phyloP scores from a whole-genome alignment of 208 protist genomes.

The Trypanosoma theileri region DNA sequence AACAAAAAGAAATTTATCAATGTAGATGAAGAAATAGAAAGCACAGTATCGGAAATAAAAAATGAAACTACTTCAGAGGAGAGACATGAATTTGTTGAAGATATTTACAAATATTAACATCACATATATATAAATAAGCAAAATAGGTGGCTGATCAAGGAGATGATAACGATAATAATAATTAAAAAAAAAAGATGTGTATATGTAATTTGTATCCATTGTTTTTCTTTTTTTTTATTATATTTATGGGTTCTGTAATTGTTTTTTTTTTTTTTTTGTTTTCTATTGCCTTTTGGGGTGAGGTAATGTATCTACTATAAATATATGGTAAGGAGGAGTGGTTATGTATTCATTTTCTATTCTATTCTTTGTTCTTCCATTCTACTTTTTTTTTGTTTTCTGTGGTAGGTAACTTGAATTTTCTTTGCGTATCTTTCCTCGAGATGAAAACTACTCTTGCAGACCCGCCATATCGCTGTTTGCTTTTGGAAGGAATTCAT shows the following conservation, averaged over 20 bases:
- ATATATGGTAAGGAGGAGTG: background rate
- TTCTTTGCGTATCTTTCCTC: background rate
- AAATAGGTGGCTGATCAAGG: no score
- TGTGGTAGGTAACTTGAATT: conserved; percentile 10
- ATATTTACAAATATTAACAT: background rate
- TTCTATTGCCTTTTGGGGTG: background rate
- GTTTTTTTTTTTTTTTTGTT: conserved; percentile 8
- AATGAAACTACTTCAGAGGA: conserved; percentile 15
- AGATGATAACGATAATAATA: background rate
- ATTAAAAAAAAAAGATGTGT: background rate
- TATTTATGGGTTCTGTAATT: conserved; percentile 10
- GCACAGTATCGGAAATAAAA: background rate
- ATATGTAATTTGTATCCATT: background rate
- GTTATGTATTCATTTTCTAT: background rate
- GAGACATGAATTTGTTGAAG: conserved; percentile 15
- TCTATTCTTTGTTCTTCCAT: background rate
- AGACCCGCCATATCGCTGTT: conserved; percentile 48
- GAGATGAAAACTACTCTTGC: conserved; percentile 39
- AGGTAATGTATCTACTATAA: background rate
- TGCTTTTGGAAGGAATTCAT: conserved; percentile 91
- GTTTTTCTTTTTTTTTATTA: conserved; percentile 2
- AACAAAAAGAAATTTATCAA: background rate
- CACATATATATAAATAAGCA: no score
- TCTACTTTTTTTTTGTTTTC: background rate
- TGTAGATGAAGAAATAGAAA: background rate